These are phyloP conservation scores for Pterocarpus macrocarpus DNA, from an alignment of 306 rosid genomes.

Conservation along the genomic window DNA sequence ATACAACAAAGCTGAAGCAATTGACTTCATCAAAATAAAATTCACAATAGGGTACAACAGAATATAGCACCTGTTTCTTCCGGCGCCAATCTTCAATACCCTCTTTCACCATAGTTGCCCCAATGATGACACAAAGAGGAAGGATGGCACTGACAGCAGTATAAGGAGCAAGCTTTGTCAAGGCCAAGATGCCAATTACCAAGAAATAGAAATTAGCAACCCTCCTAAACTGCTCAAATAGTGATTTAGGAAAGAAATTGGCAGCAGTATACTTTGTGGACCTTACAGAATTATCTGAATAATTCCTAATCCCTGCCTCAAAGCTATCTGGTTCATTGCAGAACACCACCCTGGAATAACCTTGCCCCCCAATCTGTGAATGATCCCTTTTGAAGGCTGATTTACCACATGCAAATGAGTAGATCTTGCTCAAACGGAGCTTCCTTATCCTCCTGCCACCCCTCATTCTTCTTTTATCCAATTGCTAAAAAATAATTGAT, in stretches of 20 bases:
- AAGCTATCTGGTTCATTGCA: conserved; percentile 73
- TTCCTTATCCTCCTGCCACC: conserved; percentile 60
- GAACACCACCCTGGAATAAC: conserved; percentile 85
- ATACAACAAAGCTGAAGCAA: background rate
- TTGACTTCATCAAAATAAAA: conserved; percentile 16
- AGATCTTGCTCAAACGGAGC: conserved; percentile 88
- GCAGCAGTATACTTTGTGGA: conserved; percentile 83
- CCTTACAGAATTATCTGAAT: conserved; percentile 74
- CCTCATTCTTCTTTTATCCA: conserved; percentile 51
- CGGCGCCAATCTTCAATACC: conserved; percentile 87
- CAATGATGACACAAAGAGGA: conserved; percentile 71
- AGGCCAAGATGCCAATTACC: conserved; percentile 75
- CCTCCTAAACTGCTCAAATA: conserved; percentile 99
- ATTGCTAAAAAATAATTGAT: background rate
- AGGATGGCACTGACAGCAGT: conserved; percentile 82
- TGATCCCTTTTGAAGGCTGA: conserved; percentile 65
- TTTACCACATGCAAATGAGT: conserved; percentile 76
- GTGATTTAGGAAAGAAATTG: conserved; percentile 87
- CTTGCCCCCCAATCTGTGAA: conserved; percentile 82
- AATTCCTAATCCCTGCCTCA: conserved; percentile 62
- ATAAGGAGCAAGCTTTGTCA: conserved; percentile 88
- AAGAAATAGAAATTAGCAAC: conserved; percentile 95
- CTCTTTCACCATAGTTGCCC: conserved; percentile 87
- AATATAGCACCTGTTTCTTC: conserved; percentile 75
- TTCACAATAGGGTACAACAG: conserved; percentile 25